Percentiles rank a stretch among this genome's conserved stretches.
phyloP scores from a whole-genome alignment of 1,284 basidiomycete species.

The Mixia osmundae region DNA sequence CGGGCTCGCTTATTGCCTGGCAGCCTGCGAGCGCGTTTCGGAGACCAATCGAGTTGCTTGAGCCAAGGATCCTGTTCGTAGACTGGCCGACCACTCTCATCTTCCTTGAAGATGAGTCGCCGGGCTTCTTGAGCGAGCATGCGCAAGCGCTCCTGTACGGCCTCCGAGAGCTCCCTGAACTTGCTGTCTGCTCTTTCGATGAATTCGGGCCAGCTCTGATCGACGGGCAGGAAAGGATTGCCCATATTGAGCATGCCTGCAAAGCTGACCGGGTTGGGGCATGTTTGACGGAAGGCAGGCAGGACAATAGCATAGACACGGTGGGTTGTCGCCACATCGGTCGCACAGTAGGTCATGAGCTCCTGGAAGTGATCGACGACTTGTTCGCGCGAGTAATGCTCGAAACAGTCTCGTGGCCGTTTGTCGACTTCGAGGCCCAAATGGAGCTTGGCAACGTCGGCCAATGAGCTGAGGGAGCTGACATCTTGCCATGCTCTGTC shows the following conservation, averaged over 20 bases:
- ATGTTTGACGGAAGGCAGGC: constrained; percentile 59
- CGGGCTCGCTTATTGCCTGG: too few species aligned
- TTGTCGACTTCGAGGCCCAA: constrained; percentile 66
- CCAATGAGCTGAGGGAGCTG: constrained; percentile 74
- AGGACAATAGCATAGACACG: constrained; percentile 55
- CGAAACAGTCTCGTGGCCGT: constrained; percentile 48
- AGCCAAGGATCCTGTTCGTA: constrained; percentile 70
- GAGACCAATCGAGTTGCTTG: constrained; percentile 82
- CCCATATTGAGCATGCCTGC: constrained; percentile 82
- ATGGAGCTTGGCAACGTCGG: constrained; percentile 75
- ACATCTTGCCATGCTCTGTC: constrained; percentile 67
- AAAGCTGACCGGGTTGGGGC: constrained; percentile 82
- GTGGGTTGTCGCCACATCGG: constrained; percentile 66
- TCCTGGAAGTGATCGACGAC: constrained; percentile 44
- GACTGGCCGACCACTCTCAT: constrained; percentile 19
- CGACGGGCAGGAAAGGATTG: constrained; percentile 70
- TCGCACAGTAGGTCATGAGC: constrained; percentile 70
- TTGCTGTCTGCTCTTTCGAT: constrained; percentile 49
- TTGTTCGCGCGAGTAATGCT: constrained; percentile 33
- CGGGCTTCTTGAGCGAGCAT: constrained; percentile 37
- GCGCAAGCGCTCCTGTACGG: constrained; percentile 41
- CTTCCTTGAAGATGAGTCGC: constrained; percentile 27
- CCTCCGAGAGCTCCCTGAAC: constrained; percentile 49
- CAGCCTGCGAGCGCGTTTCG: constrained; percentile 32
- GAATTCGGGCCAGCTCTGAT: constrained; percentile 70